Evolutionary conservation across 2,329 filamentous ascomycete species (phyloP), one percentile per base, ranked within the genome.

Genomic region (Hypoxylon sp.): DNA sequence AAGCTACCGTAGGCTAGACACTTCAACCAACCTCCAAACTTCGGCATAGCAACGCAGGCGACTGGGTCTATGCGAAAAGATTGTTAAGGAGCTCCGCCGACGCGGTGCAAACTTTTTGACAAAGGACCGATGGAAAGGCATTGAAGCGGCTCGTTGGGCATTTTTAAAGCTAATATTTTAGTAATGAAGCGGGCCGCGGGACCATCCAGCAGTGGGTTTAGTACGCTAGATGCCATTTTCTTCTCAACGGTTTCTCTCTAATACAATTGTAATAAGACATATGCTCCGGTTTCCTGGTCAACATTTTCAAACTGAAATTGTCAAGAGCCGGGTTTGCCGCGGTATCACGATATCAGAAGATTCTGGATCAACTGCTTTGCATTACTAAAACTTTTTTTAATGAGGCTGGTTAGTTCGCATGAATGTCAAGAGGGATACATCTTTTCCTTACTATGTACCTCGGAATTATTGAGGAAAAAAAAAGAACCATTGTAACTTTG

Each of bases 201-300:
- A 66, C 53, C 53, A 70, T 62, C 44, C 61, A 68, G 54, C 57
- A 11, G 55, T 57, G 52, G 64, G 61, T 58, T 69, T 54, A 33
- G 60, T 33, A 57, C 29, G 48, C 60, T 55, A 39, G 50, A 46
- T 68, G 58, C 24, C 48, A 47, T 61, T 58, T 63, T 50, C 35
- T 67, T 64, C 50, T 46, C 50, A 63, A 62, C 58, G 24, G 54
- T 44, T 55, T 59, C 59, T 62, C 50, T 59, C 42, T 52, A 59
- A 59, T 67, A 60, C 52, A 17, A 50, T 57, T 33, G 35, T 59
- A 67, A 68, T 70, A 62, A 75, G 66, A 74, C 70, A 73, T 67
- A 51, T 31, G 46, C 50, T 53, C 68, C 69, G 67, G 68, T 75
- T 68, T 60, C 71, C 69, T 63, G 48, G 69, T 61, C 69, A 63